Evolutionary conservation across 2,329 filamentous ascomycete species (phyloP), one percentile per base, ranked within the genome.

Genomic region (Ophiostoma ips): DNA sequence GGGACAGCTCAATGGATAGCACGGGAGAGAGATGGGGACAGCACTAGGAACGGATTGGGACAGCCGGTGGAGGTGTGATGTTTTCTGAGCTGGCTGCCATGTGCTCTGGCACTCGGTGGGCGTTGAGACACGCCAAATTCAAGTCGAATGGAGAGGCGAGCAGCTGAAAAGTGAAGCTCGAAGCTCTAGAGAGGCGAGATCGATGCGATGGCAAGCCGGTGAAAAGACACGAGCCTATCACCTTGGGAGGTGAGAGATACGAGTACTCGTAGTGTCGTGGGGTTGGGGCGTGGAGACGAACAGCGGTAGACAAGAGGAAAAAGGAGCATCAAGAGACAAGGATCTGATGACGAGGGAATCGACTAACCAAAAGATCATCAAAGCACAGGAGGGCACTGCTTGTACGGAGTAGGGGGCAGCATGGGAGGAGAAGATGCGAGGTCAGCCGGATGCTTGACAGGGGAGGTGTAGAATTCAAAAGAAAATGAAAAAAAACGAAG

Each of bases 101-200:
- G 50, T 52, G 50, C 50, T 40, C 50, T 52, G 50, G 38, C 43
- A 28, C 33, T 33, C 24, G 4, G 40, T 34, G 18, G 44, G 35
- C 21, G 10, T 45, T 28, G n/a, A 13, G 15, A 40, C n/a, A 21
- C 16, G n/a, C 11, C 18, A n/a, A 30, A 15, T 43, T 18, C 19
- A 19, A 28, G 35, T 11, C 34, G 24, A n/a, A 34, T 11, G 5
- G 16, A 12, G 18, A 19, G 33, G 13, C 33, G 5, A 40, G 18
- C 8, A 28, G 21, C 30, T 2, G n/a, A 5, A 12, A 45, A 3
- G 2, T 19, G 28, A 33, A 15, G 41, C 24, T 28, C 5, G 24
- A 28, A 28, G 24, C 24, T 8, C 24, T 5, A 8, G 24, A 28
- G 8, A 28, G 31, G 31, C 10, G 31, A 12, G 31, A 34, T 3